Base-by-base conservation (phyloP, 495 filamentous ascomycete genomes). In the Aspergillus taichungensis region DNA sequence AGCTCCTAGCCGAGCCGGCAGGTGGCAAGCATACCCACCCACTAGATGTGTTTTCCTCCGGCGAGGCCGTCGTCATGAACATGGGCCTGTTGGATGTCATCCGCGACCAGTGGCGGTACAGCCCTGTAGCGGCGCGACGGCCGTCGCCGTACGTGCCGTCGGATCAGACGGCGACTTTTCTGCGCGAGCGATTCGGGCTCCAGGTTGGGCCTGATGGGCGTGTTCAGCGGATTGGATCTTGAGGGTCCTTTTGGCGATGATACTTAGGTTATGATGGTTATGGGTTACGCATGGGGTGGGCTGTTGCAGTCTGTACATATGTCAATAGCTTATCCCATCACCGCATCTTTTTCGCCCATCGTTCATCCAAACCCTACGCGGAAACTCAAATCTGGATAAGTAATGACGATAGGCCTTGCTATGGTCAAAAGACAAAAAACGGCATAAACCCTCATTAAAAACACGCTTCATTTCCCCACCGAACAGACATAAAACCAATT, bases 51-150 rank as follows among this genome's bases (percentile, higher is more conserved):
- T 76, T 81, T 51, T 60, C 75, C 38, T 82, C 85, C 3, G 88
- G 88, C 2, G 80, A 84, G 51, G 77, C 77, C 9, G 63, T 87
- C 3, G 63, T 94, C 47, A 72, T 76, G 46, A 79, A 86, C 38
- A 77, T 90, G 51, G 75, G 85, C 39, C 53, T 92, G n/a, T 54
- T 83, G 8, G 72, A 80, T 40, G 78, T 78, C 1, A 67, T 92
- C 13, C 72, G 75, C 35, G 75, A 77, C 27, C 82, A 87, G 40
- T 87, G 79, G 67, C 63, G 66, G 29, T 59, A 71, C 47, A 54
- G 48, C 29, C 55, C 61, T 3, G 53, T 52, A 8, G 47, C 49
- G 9, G 50, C 47, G 11, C 49, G 44, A 28, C 59, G 58, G n/a
- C 53, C 64, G 3, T 37, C 62, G 6, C 43, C 54, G 5, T 66